Evolutionary conservation across 768 basidiomycete species (phyloP).

Genomic region (Boletus bicolor): DNA sequence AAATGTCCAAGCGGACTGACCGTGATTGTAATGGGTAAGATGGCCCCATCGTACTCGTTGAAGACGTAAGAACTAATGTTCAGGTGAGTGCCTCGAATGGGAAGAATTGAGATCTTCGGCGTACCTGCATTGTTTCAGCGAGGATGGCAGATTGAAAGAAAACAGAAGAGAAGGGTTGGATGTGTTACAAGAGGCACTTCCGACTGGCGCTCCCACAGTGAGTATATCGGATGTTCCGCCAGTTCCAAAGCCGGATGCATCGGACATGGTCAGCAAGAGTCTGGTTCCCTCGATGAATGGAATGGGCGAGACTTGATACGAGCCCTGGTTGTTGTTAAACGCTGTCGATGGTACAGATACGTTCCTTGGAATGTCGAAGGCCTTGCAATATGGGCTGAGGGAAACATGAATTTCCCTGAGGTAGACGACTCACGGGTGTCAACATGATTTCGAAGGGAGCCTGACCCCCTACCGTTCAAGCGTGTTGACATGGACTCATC

Average conservation of each 20-base stretch:
- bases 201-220: conserved; percentile 45
- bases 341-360: conserved; percentile 53
- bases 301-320: conserved; percentile 45
- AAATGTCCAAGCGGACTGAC: conserved; percentile 33
- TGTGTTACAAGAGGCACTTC: conserved; percentile 45
- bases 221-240: conserved; percentile 56
- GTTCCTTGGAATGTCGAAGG: conserved; percentile 52
- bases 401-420: not conserved
- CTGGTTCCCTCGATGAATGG: conserved; percentile 37
- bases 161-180: conserved; percentile 44
- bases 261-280: conserved; percentile 66
- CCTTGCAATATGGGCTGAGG: conserved; percentile 33
- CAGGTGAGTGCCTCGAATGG: conserved; percentile 3
- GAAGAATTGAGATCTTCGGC: conserved; percentile 7
- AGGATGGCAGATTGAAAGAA: conserved; percentile 45
- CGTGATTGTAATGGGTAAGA: conserved; percentile 52
- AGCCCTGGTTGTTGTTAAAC: conserved; percentile 52
- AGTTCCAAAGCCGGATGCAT: conserved; percentile 63
- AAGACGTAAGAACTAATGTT: conserved; percentile 44
- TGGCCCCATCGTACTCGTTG: conserved; percentile 42
- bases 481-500: not conserved
- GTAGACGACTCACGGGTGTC: conserved; percentile 44
- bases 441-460: conserved; percentile 50
- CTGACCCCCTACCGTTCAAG: conserved; percentile 45
- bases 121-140: conserved; percentile 63